phyloP scores from a whole-genome alignment of 2,329 filamentous ascomycete species.

The Reticulascus tulasneorum region DNA sequence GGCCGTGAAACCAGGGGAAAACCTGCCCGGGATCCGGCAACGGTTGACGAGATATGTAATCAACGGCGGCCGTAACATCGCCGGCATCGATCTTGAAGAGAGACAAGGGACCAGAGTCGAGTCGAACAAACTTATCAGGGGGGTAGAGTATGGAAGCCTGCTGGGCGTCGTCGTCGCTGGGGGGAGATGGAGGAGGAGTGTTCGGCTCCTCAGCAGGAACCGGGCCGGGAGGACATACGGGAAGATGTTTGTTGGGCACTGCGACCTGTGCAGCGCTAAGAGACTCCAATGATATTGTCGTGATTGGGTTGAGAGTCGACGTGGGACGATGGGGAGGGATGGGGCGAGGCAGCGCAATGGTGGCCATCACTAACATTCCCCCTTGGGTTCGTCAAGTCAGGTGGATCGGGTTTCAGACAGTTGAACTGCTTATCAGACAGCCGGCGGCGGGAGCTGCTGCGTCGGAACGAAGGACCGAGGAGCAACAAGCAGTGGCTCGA shows the following conservation, averaged over 20 bases:
- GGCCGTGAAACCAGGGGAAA: slow-evolving; percentile 93
- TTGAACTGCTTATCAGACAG: no score
- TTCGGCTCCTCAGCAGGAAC: slow-evolving; percentile 50
- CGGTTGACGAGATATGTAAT: slow-evolving; percentile 73
- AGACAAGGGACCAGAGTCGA: slow-evolving; percentile 49
- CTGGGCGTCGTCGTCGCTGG: slow-evolving; percentile 50
- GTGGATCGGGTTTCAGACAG: no score
- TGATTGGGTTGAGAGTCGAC: slow-evolving; percentile 28
- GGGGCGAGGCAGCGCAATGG: slow-evolving; percentile 49
- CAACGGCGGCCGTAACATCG: slow-evolving; percentile 67
- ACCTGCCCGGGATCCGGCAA: slow-evolving; percentile 81
- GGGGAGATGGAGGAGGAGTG: slow-evolving; percentile 53
- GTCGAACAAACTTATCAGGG: slow-evolving; percentile 56
- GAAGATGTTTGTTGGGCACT: slow-evolving; percentile 84
- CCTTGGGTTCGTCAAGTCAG: no score
- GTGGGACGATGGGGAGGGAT: slow-evolving; percentile 41
- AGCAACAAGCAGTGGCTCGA: no score
- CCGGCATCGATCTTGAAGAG: slow-evolving; percentile 71
- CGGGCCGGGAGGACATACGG: slow-evolving; percentile 81
- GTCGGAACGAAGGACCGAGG: no score
- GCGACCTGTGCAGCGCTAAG: slow-evolving; percentile 27
- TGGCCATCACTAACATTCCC: slow-evolving; percentile 52
- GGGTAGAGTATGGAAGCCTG: slow-evolving; percentile 72
- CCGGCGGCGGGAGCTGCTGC: no score
- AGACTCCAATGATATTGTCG: slow-evolving; percentile 30